phyloP scores from a whole-genome alignment of 805 yeast genomes.

The Ogataea corticis region DNA sequence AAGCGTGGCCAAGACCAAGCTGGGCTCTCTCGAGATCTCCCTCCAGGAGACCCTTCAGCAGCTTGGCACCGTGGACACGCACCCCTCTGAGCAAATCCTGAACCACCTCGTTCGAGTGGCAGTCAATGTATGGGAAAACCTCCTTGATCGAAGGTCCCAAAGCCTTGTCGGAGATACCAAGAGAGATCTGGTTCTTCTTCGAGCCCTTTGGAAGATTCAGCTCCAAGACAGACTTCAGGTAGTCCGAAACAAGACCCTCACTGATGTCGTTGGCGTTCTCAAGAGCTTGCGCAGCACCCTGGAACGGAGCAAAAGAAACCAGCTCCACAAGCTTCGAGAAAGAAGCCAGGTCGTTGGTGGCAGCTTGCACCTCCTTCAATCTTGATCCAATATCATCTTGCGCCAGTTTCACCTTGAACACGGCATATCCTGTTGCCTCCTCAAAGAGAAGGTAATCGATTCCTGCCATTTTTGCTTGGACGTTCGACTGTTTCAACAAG shows the following conservation, averaged over 20 bases:
- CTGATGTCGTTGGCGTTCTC: constrained; percentile 98
- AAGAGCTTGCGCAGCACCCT: constrained; percentile 98
- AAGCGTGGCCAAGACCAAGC: constrained; percentile 98
- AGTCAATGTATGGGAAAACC: constrained; percentile 81
- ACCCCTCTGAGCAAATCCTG: constrained; percentile 96
- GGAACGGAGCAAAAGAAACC: constrained; percentile 95
- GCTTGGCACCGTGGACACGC: constrained; percentile 84
- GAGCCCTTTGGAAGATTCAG: constrained; percentile 83
- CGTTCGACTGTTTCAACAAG: constrained; percentile 1
- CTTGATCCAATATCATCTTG: constrained; percentile 93
- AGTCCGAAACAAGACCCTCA: constrained; percentile 94
- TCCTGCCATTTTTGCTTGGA: constrained; percentile 51
- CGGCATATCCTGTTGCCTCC: constrained; percentile 98
- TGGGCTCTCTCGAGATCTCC: constrained; percentile 98
- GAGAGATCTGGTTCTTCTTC: constrained; percentile 62
- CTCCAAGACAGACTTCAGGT: constrained; percentile 85
- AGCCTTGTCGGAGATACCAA: constrained; percentile 93
- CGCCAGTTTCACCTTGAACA: constrained; percentile 90
- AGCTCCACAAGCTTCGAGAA: constrained; percentile 92
- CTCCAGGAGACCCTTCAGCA: constrained; percentile 86
- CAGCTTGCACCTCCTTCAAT: constrained; percentile 90
- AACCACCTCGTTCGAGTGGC: constrained; percentile 85
- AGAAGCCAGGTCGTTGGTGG: constrained; percentile 78
- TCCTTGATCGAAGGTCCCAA: constrained; percentile 97
- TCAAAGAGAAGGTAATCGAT: constrained; percentile 92